Evolutionary conservation across 2,329 filamentous ascomycete species (phyloP), one percentile per base, ranked within the genome.

Genomic region (Aspergillus floridensis): DNA sequence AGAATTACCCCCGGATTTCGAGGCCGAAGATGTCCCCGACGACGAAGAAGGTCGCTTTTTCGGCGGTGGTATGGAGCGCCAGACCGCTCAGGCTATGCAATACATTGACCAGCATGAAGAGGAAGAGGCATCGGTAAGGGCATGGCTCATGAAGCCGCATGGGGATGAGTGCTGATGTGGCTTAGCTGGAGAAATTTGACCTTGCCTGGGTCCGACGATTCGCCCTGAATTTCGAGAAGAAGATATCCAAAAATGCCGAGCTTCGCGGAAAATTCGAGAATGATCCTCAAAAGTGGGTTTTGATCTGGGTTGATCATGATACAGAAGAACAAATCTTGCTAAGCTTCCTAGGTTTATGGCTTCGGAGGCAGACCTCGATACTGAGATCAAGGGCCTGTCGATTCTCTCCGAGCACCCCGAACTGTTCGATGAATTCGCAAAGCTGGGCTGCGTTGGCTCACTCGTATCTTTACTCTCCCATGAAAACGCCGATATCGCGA

Each of bases 21-120:
- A 81, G 56, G 78, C 82, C 38, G 85, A 84, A 53, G 82, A 86
- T 51, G 79, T 83, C 76, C 80, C 74, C 8, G 90, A 93, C 66
- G 93, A 96, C 68, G 92, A 96, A 56, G 95, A 96, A 64, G 95
- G 93, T 1, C 88, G 95, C 11, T 99, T 99, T 80, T 99, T 97
- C 68, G 95, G 93, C 48, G 91, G 92, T 56, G 95, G 95, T 35
- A 89, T 99, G 68, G 91, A 89, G 26, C 84, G 88, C 59, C 84
- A 91, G 65, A 92, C 96, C 65, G 88, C 87, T 2, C 86, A 92
- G 67, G 91, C 95, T 21, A 83, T 99, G 70, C 90, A 98, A 76
- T 98, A 89, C 71, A 86, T 99, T 63, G 92, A 97, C 63, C 81
- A 84, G 59, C 82, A 86, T 65, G 86, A 88, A 55, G 79, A 80